Base-by-base conservation (phyloP, 192 early-diverging fungal genomes). In the Umbelopsis ramanniana region DNA sequence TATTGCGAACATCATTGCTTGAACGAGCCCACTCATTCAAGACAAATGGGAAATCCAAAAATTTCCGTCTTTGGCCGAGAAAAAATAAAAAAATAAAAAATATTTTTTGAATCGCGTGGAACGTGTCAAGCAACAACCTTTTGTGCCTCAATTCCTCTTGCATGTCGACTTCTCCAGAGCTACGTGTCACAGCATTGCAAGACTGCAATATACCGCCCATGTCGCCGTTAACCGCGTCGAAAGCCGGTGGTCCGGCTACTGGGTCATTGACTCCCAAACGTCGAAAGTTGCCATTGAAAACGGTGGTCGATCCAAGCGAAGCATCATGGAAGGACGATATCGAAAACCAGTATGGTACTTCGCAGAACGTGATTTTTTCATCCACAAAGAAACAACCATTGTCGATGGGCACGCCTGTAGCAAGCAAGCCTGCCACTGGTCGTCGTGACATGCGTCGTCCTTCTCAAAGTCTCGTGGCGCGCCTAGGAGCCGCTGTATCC, bases 281-380 rank as follows among this genome's bases (percentile, higher is more conserved):
- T 4, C 26, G 57, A 63, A 63, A 63, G 33, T 19, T 63, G 19
- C 57, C 57, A n/a, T 37, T 63, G 26, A 29, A 26, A n/a, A 63
- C 26, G 1, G 57, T 63, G 29, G 17, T 35, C 0, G 57, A 63
- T 37, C 57, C 57, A 17, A 37, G 33, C 7, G 23, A 26, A 24
- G 11, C 53, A 26, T 24, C 53, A 37, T 26, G 33, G 11, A 11
- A 19, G 35, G 12, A 37, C 11, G 57, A 63, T 63, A 63, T 29
- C 11, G 29, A 63, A 37, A 35, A 37, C 4, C 15, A n/a, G 3
- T 12, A 63, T 19, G 17, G 17, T 19, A 33, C 10, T 19, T 37
- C 15, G 15, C 29, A 19, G 0, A 10, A 22, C 29, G 3, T 63
- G 26, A 12, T 19, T 12, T 19, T 33, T 22, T 63, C 57, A n/a